Percentiles rank a stretch among this genome's conserved stretches.
These are phyloP conservation scores for Phytophthora podocarpi DNA, from an alignment of 352 stramenopile genomes.

Conservation along the genomic window DNA sequence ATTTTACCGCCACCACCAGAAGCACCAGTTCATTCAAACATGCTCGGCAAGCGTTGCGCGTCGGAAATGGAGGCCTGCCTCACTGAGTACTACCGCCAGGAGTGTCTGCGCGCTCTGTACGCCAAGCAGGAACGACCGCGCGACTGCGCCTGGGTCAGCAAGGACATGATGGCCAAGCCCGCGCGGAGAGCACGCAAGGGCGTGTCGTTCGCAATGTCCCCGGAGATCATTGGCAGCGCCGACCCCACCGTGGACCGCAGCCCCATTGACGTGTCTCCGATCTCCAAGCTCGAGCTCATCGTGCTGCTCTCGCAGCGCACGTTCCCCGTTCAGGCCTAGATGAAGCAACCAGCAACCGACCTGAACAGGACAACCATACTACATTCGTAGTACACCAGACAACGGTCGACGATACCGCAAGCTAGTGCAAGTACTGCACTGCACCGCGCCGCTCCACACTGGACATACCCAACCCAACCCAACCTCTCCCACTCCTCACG, in stretches of 20 bases:
- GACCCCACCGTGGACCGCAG: constrained; percentile 75
- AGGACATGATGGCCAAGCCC: constrained; percentile 53
- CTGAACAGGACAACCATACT: constrained; percentile 32
- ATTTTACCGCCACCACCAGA: constrained; percentile 16
- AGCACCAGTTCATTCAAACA: constrained; percentile 28
- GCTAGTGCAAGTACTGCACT: constrained; percentile 8
- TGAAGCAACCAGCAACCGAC: not conserved
- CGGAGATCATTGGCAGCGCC: constrained; percentile 74
- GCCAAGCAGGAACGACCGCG: constrained; percentile 55
- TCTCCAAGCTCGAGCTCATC: constrained; percentile 77
- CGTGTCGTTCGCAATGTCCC: constrained; percentile 65
- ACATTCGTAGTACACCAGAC: constrained; percentile 33
- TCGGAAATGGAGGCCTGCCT: constrained; percentile 75
- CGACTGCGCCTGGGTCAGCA: constrained; percentile 53
- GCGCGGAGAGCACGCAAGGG: constrained; percentile 48
- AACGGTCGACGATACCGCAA: constrained; percentile 4
- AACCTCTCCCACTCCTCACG: constrained; percentile 12
- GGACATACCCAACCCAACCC: constrained; percentile 3
- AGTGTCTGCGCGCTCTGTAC: constrained; percentile 80
- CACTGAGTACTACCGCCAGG: constrained; percentile 85
- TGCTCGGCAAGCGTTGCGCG: constrained; percentile 77
- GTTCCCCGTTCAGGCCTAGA: constrained; percentile 60
- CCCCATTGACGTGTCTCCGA: constrained; percentile 76
- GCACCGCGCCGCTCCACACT: constrained; percentile 1
- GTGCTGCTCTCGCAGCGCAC: constrained; percentile 75